These are phyloP conservation scores for Botrytis tulipae DNA, from an alignment of 2,329 filamentous ascomycete genomes.

Conservation along the genomic window DNA sequence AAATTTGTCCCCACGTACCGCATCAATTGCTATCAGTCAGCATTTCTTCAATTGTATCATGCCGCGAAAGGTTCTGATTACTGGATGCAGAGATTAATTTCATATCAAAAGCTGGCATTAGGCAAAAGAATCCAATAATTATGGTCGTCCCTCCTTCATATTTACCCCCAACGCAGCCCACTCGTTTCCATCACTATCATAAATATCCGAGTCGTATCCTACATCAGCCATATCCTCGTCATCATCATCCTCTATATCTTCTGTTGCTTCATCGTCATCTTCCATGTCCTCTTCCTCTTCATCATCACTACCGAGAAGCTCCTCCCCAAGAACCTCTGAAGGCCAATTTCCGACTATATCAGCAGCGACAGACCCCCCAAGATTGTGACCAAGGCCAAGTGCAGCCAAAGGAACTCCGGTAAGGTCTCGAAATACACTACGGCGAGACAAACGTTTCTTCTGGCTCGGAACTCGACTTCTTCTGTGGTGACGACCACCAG, in stretches of 20 bases:
- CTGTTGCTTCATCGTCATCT: background rate
- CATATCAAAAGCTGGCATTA: no score
- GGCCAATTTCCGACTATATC: background rate
- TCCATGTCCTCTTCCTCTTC: background rate
- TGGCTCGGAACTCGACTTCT: background rate
- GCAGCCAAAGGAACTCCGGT: background rate
- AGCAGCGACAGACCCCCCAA: background rate
- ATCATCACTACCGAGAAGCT: background rate
- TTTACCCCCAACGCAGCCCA: no score
- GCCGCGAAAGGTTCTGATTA: no score
- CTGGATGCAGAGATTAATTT: no score
- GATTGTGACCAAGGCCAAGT: background rate
- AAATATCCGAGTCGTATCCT: rapidly evolving
- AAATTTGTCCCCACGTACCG: no score
- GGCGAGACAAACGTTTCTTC: background rate
- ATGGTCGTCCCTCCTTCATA: no score
- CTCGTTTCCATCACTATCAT: constrained; percentile 25
- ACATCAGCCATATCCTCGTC: background rate
- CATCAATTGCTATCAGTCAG: no score
- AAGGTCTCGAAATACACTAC: background rate
- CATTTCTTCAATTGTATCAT: no score
- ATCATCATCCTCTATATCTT: background rate
- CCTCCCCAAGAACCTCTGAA: background rate
- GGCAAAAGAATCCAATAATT: no score
- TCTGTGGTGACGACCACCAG: background rate